Conservation (phyloP, 177 flowering plant species). For the Vitis hybrid region DNA sequence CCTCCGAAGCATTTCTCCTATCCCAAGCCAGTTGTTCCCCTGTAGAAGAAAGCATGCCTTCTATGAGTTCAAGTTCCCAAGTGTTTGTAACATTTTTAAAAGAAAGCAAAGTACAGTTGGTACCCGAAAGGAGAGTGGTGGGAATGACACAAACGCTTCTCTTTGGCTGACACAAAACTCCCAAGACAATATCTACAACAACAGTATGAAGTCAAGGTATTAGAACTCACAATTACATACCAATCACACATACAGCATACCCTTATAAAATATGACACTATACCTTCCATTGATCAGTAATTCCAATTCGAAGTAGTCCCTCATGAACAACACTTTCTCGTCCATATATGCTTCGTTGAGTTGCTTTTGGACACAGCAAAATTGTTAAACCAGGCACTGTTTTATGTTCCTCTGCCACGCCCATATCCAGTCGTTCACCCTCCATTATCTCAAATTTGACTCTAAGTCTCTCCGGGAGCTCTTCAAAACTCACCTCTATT, state of each 20-base stretch:
- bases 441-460: background rate
- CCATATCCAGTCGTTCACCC: background rate
- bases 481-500: background rate
- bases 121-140: background rate
- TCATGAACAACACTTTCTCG: background rate
- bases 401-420: background rate
- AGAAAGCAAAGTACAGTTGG: background rate
- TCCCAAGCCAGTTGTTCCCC: too few relatives aligned
- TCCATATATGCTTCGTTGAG: background rate
- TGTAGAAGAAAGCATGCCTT: too few relatives aligned
- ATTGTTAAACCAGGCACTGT: background rate
- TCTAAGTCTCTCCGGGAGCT: background rate
- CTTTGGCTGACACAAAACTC: background rate
- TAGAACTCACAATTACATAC: background rate
- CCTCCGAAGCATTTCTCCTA: too few relatives aligned
- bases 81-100: too few relatives aligned
- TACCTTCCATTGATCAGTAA: background rate
- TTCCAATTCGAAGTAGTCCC: background rate
- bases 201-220: background rate
- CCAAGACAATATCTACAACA: background rate
- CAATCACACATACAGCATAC: background rate
- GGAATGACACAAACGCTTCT: background rate
- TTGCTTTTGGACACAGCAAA: background rate
- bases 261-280: background rate
- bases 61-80: too few relatives aligned